Conservation (phyloP, 192 early-diverging fungal genomes). For the Gamsiella multidivaricata region DNA sequence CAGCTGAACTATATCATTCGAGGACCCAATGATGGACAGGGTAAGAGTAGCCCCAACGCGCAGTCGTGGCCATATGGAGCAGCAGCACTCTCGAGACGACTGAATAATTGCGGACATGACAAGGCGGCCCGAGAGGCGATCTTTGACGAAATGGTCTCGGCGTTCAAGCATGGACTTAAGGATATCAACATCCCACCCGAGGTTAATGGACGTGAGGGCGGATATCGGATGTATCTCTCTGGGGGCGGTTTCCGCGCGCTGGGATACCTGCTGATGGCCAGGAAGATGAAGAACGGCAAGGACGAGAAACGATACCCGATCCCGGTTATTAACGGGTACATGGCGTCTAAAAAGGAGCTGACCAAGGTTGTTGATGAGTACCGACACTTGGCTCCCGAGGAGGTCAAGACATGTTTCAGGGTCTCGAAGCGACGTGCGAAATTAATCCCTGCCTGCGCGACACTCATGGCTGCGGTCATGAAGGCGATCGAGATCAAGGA, state of each 20-base stretch:
- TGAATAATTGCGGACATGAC: slow-evolving; percentile 45
- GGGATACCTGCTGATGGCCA: slow-evolving; percentile 65
- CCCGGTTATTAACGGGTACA: slow-evolving; percentile 67
- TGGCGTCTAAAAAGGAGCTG: slow-evolving; percentile 56
- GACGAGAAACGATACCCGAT: slow-evolving; percentile 56
- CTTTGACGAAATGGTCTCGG: slow-evolving; percentile 52
- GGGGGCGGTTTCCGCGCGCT: slow-evolving; percentile 68
- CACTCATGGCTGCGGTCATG: slow-evolving; percentile 59
- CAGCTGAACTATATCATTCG: slow-evolving; percentile 66
- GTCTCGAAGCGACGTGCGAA: slow-evolving; percentile 65
- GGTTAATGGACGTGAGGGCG: slow-evolving; percentile 37
- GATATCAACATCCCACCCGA: slow-evolving; percentile 31
- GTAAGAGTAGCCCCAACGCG: slow-evolving; percentile 40
- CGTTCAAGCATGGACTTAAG: slow-evolving; percentile 38
- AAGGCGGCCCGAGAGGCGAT: slow-evolving; percentile 36
- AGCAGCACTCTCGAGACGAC: slow-evolving; percentile 56
- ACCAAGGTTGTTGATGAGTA: slow-evolving; percentile 50
- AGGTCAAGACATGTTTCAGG: slow-evolving; percentile 54
- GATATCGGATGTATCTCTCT: slow-evolving; percentile 60
- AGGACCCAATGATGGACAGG: slow-evolving; percentile 23
- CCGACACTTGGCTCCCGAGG: slow-evolving; percentile 39
- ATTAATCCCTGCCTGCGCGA: slow-evolving; percentile 65
- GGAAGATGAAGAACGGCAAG: slow-evolving; percentile 33
- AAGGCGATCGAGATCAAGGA: slow-evolving; percentile 52
- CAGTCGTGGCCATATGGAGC: slow-evolving; percentile 66